These are phyloP conservation scores for Pterula multifida DNA, from an alignment of 1,284 basidiomycete species.

Conservation along the genomic window DNA sequence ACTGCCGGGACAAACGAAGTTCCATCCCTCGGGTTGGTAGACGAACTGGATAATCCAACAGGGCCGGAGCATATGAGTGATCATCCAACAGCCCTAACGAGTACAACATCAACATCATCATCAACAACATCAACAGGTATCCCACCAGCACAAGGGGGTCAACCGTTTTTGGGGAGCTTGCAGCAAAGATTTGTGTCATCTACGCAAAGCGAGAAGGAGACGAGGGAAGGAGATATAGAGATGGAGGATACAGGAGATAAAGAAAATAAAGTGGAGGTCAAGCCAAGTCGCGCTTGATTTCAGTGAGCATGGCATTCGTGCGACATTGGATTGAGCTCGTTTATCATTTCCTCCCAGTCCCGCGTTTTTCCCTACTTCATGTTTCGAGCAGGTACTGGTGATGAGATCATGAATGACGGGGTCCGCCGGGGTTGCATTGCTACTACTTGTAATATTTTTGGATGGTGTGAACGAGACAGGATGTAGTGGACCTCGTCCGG, in stretches of 20 bases:
- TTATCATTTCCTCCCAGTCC: background rate
- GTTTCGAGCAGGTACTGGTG: background rate
- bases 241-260: constrained; percentile 47
- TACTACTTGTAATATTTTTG: background rate
- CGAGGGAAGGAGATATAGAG: constrained; percentile 17
- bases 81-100: constrained; percentile 55
- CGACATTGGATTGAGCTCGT: background rate
- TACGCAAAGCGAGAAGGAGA: constrained; percentile 16
- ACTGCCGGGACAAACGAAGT: constrained; percentile 25
- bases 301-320: constrained; percentile 40
- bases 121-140: too few relatives aligned
- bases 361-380: background rate
- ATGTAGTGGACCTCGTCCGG: background rate
- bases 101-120: constrained; percentile 39
- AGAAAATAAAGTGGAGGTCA: constrained; percentile 29
- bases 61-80: constrained; percentile 72
- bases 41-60: constrained; percentile 67
- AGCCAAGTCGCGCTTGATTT: constrained; percentile 48
- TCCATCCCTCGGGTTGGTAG: constrained; percentile 59
- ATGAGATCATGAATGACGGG: background rate
- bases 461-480: background rate
- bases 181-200: constrained; percentile 56
- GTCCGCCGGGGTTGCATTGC: background rate
- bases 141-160: too few relatives aligned
- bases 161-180: constrained; percentile 44